Conservation (phyloP, 2,329 filamentous ascomycete genomes). For the Teratosphaeria destructans region DNA sequence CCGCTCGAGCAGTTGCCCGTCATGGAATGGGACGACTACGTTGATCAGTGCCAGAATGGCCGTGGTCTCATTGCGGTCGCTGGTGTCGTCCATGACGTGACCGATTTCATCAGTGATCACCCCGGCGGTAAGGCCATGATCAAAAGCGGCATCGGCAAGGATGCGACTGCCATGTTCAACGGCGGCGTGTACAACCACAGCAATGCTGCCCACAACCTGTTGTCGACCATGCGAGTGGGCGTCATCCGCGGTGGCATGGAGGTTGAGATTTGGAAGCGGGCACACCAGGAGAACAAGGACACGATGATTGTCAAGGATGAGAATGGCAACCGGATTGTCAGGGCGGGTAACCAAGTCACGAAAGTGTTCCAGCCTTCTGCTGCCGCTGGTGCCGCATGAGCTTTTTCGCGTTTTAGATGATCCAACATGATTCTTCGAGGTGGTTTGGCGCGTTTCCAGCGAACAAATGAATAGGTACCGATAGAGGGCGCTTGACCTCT, state of each 20-base stretch:
- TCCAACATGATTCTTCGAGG: not conserved
- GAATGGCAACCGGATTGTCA: slow-evolving; percentile 69
- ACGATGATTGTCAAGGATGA: slow-evolving; percentile 71
- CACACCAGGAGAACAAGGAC: slow-evolving; percentile 75
- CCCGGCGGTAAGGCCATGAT: slow-evolving; percentile 87
- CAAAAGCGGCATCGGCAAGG: slow-evolving; percentile 70
- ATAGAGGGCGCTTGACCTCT: not conserved
- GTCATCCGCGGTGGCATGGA: slow-evolving; percentile 79
- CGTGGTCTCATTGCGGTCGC: slow-evolving; percentile 68
- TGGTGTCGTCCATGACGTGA: slow-evolving; percentile 77
- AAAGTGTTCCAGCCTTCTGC: slow-evolving; percentile 69
- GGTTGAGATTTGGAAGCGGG: slow-evolving; percentile 87
- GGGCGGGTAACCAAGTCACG: slow-evolving; percentile 77
- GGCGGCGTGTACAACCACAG: slow-evolving; percentile 83
- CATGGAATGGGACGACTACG: slow-evolving; percentile 78
- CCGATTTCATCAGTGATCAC: slow-evolving; percentile 77
- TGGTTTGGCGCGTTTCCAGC: slow-evolving; percentile 3
- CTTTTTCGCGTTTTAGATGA: slow-evolving; percentile 6
- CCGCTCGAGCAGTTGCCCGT: slow-evolving; percentile 78
- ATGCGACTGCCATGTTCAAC: slow-evolving; percentile 84
- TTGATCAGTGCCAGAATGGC: slow-evolving; percentile 65
- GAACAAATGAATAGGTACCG: not conserved
- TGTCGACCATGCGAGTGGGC: slow-evolving; percentile 79
- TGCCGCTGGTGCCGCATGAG: slow-evolving; percentile 70
- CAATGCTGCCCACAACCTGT: slow-evolving; percentile 79